Evolutionary conservation across 1,284 basidiomycete species (phyloP).

Genomic region (Malassezia arunalokei): DNA sequence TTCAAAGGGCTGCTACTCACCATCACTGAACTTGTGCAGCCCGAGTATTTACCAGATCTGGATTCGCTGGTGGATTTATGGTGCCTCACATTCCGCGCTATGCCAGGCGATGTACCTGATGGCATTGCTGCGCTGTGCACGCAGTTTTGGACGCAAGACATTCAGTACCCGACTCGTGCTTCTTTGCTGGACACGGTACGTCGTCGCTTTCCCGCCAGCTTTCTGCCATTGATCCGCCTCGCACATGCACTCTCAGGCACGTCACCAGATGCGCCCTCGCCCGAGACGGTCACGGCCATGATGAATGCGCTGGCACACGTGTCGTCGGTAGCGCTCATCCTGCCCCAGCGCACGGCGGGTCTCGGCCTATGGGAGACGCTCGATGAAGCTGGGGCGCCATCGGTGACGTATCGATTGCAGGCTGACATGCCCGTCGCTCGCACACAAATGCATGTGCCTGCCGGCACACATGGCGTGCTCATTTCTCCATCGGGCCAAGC

Average conservation of each 20-base stretch:
- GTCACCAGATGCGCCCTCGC: slow-evolving; percentile 15
- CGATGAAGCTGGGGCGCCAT: slow-evolving; percentile 52
- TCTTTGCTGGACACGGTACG: slow-evolving; percentile 67
- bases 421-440: slow-evolving; percentile 63
- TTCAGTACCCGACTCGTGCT: slow-evolving; percentile 51
- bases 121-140: slow-evolving; percentile 62
- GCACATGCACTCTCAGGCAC: slow-evolving; percentile 57
- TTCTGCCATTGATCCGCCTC: slow-evolving; percentile 60
- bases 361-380: slow-evolving; percentile 60
- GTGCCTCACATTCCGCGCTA: slow-evolving; percentile 47
- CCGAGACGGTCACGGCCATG: slow-evolving; percentile 54
- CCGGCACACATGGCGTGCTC: slow-evolving; percentile 58
- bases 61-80: slow-evolving; percentile 63
- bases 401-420: slow-evolving; percentile 57
- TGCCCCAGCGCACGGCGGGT: slow-evolving; percentile 52
- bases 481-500: slow-evolving; percentile 57
- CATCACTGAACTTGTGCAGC: slow-evolving; percentile 60
- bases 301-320: slow-evolving; percentile 62
- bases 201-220: slow-evolving; percentile 66
- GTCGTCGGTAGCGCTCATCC: slow-evolving; percentile 62
- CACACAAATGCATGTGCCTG: slow-evolving; percentile 56
- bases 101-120: slow-evolving; percentile 39
- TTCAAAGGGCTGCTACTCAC: slow-evolving; percentile 60
- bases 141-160: slow-evolving; percentile 66
- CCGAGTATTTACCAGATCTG: slow-evolving; percentile 54